A percentile compares a stretch with the other conserved stretches of the same genome.
Evolutionary conservation across 2,329 filamentous ascomycete species (phyloP).

Genomic region (Rasamsonia emersonii): DNA sequence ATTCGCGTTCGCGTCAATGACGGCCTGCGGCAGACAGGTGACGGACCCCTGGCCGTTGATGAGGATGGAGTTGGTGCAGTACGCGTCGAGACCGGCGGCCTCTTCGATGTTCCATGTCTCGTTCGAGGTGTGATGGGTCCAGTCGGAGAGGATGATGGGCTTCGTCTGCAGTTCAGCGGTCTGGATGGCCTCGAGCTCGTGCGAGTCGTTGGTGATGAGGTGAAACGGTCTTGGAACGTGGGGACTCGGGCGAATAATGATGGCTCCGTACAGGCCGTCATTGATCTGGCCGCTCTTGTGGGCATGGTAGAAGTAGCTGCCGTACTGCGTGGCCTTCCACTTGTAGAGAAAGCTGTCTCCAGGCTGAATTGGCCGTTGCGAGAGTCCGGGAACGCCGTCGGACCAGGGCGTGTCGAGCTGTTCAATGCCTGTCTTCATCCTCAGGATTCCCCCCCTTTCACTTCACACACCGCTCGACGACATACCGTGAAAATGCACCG

Average conservation of each 20-base stretch:
- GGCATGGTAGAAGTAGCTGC: conserved; percentile 54
- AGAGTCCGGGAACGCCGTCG: conserved; percentile 51
- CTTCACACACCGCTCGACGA: too few relatives aligned
- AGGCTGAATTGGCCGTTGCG: conserved; percentile 44
- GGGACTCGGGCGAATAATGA: conserved; percentile 35
- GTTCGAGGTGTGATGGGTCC: conserved; percentile 45
- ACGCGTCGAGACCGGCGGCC: conserved; percentile 30
- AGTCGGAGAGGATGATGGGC: conserved; percentile 49
- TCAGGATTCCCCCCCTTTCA: too few relatives aligned
- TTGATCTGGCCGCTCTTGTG: conserved; percentile 49
- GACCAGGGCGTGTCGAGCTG: conserved; percentile 49
- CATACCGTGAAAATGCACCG: conserved; percentile 15
- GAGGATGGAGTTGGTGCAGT: conserved; percentile 53
- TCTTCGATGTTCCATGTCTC: conserved; percentile 28
- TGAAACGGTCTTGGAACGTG: conserved; percentile 17
- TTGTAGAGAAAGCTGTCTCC: conserved; percentile 43
- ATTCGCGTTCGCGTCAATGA: conserved; percentile 26
- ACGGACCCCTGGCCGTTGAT: conserved; percentile 48
- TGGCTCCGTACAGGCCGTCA: conserved; percentile 51
- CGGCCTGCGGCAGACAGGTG: conserved; percentile 14
- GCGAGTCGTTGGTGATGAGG: conserved; percentile 20
- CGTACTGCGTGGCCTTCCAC: conserved; percentile 48
- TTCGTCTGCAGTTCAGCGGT: conserved; percentile 40
- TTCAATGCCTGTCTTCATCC: conserved; percentile 34
- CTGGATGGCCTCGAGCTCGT: conserved; percentile 36